phyloP scores from a whole-genome alignment of 202 grass and related monocot species.

The Dendrocalamus latiflorus region DNA sequence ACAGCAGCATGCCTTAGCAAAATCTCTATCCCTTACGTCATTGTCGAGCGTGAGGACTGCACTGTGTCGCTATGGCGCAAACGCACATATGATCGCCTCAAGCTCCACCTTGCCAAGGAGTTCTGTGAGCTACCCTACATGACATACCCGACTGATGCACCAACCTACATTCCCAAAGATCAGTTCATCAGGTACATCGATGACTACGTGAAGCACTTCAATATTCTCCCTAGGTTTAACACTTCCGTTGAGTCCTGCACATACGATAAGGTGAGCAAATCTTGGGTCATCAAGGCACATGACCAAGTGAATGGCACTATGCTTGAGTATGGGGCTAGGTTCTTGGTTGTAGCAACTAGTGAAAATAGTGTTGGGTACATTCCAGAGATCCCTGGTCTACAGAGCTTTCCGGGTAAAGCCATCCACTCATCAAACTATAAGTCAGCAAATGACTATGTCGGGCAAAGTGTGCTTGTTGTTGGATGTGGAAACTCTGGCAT shows the following conservation, averaged over 20 bases:
- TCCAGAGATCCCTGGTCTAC: slow-evolving; percentile 36
- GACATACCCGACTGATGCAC: slow-evolving; percentile 35
- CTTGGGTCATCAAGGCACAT: slow-evolving; percentile 21
- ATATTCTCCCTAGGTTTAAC: slow-evolving; percentile 43
- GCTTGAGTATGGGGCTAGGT: slow-evolving; percentile 35
- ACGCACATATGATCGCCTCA: slow-evolving; percentile 60
- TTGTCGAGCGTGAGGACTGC: slow-evolving; percentile 61
- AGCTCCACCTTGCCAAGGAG: slow-evolving; percentile 68
- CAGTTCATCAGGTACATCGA: slow-evolving; percentile 72
- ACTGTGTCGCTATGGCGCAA: slow-evolving; percentile 60
- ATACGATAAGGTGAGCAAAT: slow-evolving; percentile 31
- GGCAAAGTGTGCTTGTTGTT: slow-evolving; percentile 53
- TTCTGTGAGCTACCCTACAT: slow-evolving; percentile 74
- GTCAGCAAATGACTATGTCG: slow-evolving; percentile 19
- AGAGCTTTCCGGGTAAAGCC: slow-evolving; percentile 31
- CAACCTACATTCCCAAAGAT: slow-evolving; percentile 53
- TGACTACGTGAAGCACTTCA: slow-evolving; percentile 43
- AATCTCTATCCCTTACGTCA: slow-evolving; percentile 45
- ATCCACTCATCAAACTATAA: slow-evolving; percentile 46
- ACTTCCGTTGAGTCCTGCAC: slow-evolving; percentile 44
- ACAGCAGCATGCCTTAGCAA: slow-evolving; percentile 53
- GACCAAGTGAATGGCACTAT: not conserved
- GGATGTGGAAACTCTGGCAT: slow-evolving; percentile 80
- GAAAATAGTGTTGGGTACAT: slow-evolving; percentile 61
- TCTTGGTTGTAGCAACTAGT: slow-evolving; percentile 69